Base-by-base conservation (phyloP, 2,329 filamentous ascomycete species). In the Apiospora rasikravindrae region DNA sequence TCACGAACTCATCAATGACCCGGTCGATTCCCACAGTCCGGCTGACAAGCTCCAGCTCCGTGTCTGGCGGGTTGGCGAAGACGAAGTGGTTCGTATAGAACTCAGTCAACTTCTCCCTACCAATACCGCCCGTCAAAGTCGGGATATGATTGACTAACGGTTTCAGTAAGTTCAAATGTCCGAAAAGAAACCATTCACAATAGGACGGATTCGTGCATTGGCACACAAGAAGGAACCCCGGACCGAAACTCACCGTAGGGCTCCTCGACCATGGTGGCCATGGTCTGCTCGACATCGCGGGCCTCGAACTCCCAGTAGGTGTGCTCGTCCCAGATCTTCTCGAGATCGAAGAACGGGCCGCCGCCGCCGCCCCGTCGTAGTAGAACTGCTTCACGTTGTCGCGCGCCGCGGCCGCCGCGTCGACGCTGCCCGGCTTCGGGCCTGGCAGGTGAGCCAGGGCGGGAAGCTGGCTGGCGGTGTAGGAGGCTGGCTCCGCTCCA, bases 201-300 rank as follows among this genome's bases (percentile, higher is more conserved):
- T 37, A n/a, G n/a, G n/a, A n/a, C n/a, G n/a, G n/a, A n/a, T n/a
- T n/a, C n/a, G n/a, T n/a, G n/a, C n/a, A n/a, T n/a, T n/a, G n/a
- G n/a, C n/a, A n/a, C n/a, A n/a, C n/a, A 37, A 37, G 5, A 22
- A 45, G 44, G 22, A 22, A 45, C 14, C 14, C 16, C 33, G 26
- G 4, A 2, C 29, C 53, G 1, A 11, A 22, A 64, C 57, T 64
- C 8, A 64, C 57, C 57, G 77, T 95, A 94, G 1, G 93, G 93
- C 79, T 94, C 90, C 67, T 91, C 86, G 1, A 94, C 92, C 93
- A 95, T 95, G 0, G 93, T 95, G n/a, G 86, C 86, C 93, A 95
- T 95, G 0, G 93, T 95, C 74, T 90, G 88, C 73, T 90, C 89
- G 0, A 94, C 92, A 2, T 89, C 89, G 14, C 92, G 87, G 71